Percentiles rank a stretch among this genome's conserved stretches.
Conservation (phyloP, 2,329 filamentous ascomycete species). For the Hypoxylon sp. region DNA sequence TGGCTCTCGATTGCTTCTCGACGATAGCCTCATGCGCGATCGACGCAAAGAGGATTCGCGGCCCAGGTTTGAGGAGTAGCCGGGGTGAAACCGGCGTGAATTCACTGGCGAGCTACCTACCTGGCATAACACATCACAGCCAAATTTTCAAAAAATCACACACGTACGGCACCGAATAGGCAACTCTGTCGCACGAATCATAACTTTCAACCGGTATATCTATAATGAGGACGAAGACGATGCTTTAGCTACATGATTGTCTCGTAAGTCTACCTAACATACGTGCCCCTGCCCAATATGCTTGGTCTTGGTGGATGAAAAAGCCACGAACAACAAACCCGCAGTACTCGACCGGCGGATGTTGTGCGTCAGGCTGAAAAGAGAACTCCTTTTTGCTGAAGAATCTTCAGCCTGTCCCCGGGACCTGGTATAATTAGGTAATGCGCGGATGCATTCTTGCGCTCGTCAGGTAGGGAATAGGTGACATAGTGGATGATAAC, state of each 20-base stretch:
- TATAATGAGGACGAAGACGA: constrained; percentile 4
- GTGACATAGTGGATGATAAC: neutral
- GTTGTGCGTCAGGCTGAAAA: constrained; percentile 7
- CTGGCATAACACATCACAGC: constrained; percentile 13
- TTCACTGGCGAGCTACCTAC: neutral
- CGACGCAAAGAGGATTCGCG: constrained; percentile 24
- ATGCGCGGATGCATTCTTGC: constrained; percentile 12
- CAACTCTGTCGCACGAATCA: constrained; percentile 19
- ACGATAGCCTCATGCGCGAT: constrained; percentile 28
- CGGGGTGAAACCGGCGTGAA: constrained; percentile 27
- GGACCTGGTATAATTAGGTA: constrained; percentile 13
- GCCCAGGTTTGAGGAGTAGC: constrained; percentile 16
- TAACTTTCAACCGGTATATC: constrained; percentile 2
- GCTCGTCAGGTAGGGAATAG: neutral
- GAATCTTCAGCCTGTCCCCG: constrained; percentile 6
- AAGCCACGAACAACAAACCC: constrained; percentile 2
- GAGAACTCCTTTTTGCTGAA: neutral
- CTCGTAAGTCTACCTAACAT: constrained; percentile 5
- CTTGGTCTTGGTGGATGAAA: constrained; percentile 1
- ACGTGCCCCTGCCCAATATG: neutral
- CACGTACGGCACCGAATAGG: constrained; percentile 22
- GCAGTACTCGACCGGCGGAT: constrained; percentile 10
- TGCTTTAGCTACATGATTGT: neutral
- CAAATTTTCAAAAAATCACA: constrained; percentile 9
- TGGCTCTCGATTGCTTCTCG: constrained; percentile 18